These are phyloP conservation scores for Calonectria pseudoreteaudii DNA, from an alignment of 2,329 filamentous ascomycete species.

Conservation along the genomic window DNA sequence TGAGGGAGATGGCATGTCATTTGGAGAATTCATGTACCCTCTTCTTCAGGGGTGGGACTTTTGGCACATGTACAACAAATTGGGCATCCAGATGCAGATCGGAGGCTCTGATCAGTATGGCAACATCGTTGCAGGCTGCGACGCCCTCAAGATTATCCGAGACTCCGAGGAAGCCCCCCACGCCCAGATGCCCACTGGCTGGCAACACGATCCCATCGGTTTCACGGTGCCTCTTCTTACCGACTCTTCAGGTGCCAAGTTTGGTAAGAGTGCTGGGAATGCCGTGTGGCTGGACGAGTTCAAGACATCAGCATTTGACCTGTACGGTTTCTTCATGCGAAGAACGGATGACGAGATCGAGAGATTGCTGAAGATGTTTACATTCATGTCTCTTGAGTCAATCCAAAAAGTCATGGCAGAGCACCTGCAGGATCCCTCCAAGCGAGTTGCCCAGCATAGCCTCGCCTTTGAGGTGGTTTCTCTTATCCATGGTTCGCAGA, in stretches of 20 bases:
- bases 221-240: slow-evolving; percentile 93
- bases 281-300: slow-evolving; percentile 90
- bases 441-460: slow-evolving; percentile 83
- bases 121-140: slow-evolving; percentile 92
- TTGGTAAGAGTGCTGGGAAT: slow-evolving; percentile 95
- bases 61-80: slow-evolving; percentile 82
- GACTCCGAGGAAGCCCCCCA: slow-evolving; percentile 63
- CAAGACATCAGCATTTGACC: slow-evolving; percentile 84
- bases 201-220: slow-evolving; percentile 75
- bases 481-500: slow-evolving; percentile 78
- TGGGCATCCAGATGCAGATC: slow-evolving; percentile 84
- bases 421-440: slow-evolving; percentile 75
- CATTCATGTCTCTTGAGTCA: slow-evolving; percentile 80
- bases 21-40: slow-evolving; percentile 93
- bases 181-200: slow-evolving; percentile 52
- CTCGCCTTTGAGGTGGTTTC: slow-evolving; percentile 86
- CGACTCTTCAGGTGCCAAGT: slow-evolving; percentile 86
- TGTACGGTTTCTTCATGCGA: slow-evolving; percentile 92
- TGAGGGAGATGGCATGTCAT: slow-evolving; percentile 92
- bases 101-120: slow-evolving; percentile 97
- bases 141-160: slow-evolving; percentile 82
- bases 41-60: slow-evolving; percentile 97
- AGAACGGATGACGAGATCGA: slow-evolving; percentile 86
- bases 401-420: slow-evolving; percentile 76
- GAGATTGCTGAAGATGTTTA: slow-evolving; percentile 87